phyloP scores from a whole-genome alignment of 805 yeast genomes.

The Starmerella floricola region DNA sequence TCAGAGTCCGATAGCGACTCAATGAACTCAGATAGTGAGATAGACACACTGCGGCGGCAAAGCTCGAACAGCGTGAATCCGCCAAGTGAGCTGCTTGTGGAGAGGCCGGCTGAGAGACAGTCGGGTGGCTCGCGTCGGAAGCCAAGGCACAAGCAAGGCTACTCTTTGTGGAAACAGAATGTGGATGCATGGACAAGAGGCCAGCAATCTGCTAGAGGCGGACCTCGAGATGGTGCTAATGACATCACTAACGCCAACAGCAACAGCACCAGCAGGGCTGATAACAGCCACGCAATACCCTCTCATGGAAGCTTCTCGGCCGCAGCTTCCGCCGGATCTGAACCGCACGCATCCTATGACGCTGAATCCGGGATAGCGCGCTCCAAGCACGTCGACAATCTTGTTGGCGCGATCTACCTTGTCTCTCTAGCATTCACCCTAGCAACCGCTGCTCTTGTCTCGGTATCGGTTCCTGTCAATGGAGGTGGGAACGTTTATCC shows the following conservation, averaged over 20 bases:
- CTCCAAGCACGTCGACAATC: constrained; percentile 13
- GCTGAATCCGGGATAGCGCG: neutral
- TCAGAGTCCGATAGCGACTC: constrained; percentile 14
- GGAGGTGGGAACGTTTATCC: constrained; percentile 15
- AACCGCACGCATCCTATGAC: neutral
- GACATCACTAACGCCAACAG: too few species aligned
- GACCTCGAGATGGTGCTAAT: too few species aligned
- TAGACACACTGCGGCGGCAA: constrained; percentile 4
- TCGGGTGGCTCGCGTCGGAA: constrained; percentile 4
- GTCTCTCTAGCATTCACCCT: constrained; percentile 17
- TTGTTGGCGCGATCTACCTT: constrained; percentile 15
- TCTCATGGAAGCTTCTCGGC: too few species aligned
- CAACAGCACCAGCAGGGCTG: too few species aligned
- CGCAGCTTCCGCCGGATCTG: neutral
- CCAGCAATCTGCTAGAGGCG: too few species aligned
- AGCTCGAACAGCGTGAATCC: constrained; percentile 13
- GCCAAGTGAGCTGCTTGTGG: constrained; percentile 27
- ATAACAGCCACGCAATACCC: too few species aligned
- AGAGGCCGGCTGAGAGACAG: constrained; percentile 7
- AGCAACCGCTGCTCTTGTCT: constrained; percentile 19
- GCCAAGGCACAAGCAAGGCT: constrained; percentile 9
- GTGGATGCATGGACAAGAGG: constrained; percentile 5
- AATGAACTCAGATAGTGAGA: constrained; percentile 8
- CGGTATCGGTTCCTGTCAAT: constrained; percentile 14
- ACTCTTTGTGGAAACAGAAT: constrained; percentile 14